phyloP scores from a whole-genome alignment of 768 basidiomycete species.

The Filobasidium floriforme region DNA sequence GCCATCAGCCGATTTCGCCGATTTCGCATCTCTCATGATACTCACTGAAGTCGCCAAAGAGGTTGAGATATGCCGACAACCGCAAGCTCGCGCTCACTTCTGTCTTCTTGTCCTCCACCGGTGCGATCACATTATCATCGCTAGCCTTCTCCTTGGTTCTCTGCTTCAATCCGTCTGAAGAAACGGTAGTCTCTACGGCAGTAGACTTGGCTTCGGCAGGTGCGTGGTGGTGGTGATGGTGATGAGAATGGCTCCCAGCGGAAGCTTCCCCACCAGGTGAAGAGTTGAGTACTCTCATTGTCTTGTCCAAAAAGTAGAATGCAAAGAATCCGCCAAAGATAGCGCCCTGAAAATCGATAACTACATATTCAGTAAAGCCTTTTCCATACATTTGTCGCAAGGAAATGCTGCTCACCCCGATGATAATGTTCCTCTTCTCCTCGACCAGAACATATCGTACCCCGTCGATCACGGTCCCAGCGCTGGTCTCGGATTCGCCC shows the following conservation, averaged over 20 bases:
- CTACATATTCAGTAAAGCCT: background rate
- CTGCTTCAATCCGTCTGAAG: conserved; percentile 8
- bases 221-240: conserved; percentile 37
- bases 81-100: conserved; percentile 58
- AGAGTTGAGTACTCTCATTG: conserved; percentile 68
- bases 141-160: conserved; percentile 3
- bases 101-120: background rate
- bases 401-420: conserved; percentile 56
- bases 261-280: conserved; percentile 50
- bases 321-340: conserved; percentile 80
- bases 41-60: conserved; percentile 78
- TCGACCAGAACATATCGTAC: conserved; percentile 77
- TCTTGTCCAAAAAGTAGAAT: conserved; percentile 91
- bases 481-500: conserved; percentile 67
- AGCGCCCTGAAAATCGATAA: conserved; percentile 50
- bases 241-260: conserved; percentile 56
- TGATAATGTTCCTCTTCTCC: conserved; percentile 80
- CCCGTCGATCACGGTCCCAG: conserved; percentile 39
- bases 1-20: background rate
- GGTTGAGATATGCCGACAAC: conserved; percentile 82
- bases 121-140: background rate
- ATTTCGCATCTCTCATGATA: background rate
- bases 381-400: background rate
- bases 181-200: background rate
- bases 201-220: background rate